phyloP scores from a whole-genome alignment of 192 early-diverging fungal genomes.

The Borealophlyctis nickersoniae region DNA sequence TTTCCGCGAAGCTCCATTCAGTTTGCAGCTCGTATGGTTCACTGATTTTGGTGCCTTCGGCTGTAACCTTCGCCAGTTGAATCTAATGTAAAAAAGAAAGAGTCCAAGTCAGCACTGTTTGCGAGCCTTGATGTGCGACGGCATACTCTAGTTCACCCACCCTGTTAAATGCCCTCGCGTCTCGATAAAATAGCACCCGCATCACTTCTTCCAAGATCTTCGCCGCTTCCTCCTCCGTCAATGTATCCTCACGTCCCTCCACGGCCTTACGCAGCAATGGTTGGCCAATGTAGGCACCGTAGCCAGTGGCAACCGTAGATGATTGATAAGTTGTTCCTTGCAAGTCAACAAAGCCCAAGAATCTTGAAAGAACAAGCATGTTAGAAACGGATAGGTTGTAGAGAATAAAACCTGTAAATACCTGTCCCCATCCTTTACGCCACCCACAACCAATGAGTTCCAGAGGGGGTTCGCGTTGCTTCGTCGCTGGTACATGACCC shows the following conservation, averaged over 20 bases:
- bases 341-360: constrained; percentile 90
- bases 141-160: constrained; percentile 41
- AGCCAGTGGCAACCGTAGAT: constrained; percentile 90
- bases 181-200: constrained; percentile 92
- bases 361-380: constrained; percentile 42
- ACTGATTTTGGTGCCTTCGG: constrained; percentile 74
- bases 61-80: constrained; percentile 87
- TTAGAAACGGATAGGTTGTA: not conserved
- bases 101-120: not conserved
- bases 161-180: constrained; percentile 89
- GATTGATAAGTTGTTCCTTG: constrained; percentile 92
- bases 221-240: constrained; percentile 87
- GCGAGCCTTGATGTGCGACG: not conserved
- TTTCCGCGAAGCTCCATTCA: constrained; percentile 88
- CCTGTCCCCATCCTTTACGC: constrained; percentile 71
- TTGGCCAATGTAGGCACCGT: constrained; percentile 83
- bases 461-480: constrained; percentile 89
- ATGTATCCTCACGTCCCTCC: constrained; percentile 77
- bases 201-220: constrained; percentile 83
- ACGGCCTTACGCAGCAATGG: constrained; percentile 90
- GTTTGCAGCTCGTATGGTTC: constrained; percentile 83
- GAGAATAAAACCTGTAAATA: constrained; percentile 31
- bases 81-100: constrained; percentile 50
- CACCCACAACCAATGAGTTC: constrained; percentile 93
- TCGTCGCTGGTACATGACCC: constrained; percentile 89